Base-by-base conservation (phyloP, 2,329 filamentous ascomycete species). In the Berkeleyomyces basicola region DNA sequence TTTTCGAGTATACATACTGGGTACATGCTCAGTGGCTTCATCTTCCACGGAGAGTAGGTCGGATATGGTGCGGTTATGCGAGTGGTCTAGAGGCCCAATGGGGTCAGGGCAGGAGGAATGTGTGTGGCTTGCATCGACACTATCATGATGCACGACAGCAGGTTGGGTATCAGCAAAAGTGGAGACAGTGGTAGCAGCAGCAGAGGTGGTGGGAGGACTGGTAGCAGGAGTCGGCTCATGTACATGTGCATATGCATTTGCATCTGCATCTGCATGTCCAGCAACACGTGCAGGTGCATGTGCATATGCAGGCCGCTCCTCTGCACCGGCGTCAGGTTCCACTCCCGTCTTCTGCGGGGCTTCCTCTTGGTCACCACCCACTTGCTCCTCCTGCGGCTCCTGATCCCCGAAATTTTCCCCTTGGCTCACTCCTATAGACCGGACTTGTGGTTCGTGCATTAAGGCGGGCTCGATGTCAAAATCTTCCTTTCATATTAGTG, bases 401-500 rank as follows among this genome's bases (percentile, higher is more conserved):
- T 47, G 42, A n/a, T 46, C 40, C 33, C 33, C 44, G 33, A 11
- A 16, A 23, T n/a, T 42, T 31, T 59, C 42, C 11, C 40, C 16
- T 37, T 37, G n/a, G 42, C 42, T 46, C 58, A 59, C 58, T 59
- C 37, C 58, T 59, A 37, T 37, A 16, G 58, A 40, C 42, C 44
- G 58, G 58, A 46, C 58, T 39, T 59, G 14, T 37, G 58, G 42
- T 47, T n/a, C 23, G 40, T 59, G 42, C 42, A 40, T 46, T 59
- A 46, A 44, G 46, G 58, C 43, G 40, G 58, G 39, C 37, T 47
- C 58, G 58, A 46, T 31, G 58, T 59, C 58, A 59, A 46, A 59
- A 59, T 46, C 58, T 59, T 59, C 31, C 33, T 44, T 59, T 59
- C 58, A 59, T 59, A 59, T 59, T 59, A 59, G 58, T 59, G 42